phyloP scores from a whole-genome alignment of 148 eudicot species.

The Chenopodium berlandieri region DNA sequence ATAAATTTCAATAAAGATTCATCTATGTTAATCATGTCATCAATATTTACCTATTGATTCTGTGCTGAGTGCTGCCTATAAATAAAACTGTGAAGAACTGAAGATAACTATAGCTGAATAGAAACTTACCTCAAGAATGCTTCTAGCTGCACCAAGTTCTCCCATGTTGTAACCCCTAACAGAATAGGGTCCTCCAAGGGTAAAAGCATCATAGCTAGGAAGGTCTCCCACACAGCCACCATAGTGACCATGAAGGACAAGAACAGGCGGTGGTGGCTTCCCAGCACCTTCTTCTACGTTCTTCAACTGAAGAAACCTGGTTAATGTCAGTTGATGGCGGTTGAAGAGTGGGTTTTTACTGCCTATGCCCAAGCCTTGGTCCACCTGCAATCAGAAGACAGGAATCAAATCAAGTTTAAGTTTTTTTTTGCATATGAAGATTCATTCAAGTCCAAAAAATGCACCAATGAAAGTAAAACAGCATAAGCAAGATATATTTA shows the following conservation, averaged over 20 bases:
- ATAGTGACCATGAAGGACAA: slow-evolving; percentile 93
- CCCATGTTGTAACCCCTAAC: slow-evolving; percentile 99
- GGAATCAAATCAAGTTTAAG: slow-evolving; percentile 1
- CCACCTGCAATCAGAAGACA: slow-evolving; percentile 57
- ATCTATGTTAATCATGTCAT: background rate
- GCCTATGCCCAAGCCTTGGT: slow-evolving; percentile 95
- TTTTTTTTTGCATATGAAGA: background rate
- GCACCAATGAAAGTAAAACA: slow-evolving; percentile 1
- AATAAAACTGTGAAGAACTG: background rate
- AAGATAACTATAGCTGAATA: slow-evolving; percentile 9
- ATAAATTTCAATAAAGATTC: background rate
- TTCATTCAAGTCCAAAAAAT: background rate
- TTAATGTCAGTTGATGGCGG: slow-evolving; percentile 83
- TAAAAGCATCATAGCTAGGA: slow-evolving; percentile 94
- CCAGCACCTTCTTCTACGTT: slow-evolving; percentile 93
- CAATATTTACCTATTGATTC: background rate
- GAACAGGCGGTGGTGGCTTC: slow-evolving; percentile 90
- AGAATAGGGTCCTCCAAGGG: slow-evolving; percentile 96
- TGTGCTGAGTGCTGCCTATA: background rate
- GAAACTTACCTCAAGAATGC: slow-evolving; percentile 76
- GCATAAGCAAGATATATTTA: background rate
- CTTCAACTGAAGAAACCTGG: slow-evolving; percentile 75
- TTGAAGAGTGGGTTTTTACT: slow-evolving; percentile 86
- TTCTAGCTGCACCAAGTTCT: slow-evolving; percentile 96
- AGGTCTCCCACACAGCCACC: slow-evolving; percentile 99